A percentile compares a stretch with the other conserved stretches of the same genome.
Conservation (phyloP, 2,329 filamentous ascomycete genomes). For the Pyricularia sp. region DNA sequence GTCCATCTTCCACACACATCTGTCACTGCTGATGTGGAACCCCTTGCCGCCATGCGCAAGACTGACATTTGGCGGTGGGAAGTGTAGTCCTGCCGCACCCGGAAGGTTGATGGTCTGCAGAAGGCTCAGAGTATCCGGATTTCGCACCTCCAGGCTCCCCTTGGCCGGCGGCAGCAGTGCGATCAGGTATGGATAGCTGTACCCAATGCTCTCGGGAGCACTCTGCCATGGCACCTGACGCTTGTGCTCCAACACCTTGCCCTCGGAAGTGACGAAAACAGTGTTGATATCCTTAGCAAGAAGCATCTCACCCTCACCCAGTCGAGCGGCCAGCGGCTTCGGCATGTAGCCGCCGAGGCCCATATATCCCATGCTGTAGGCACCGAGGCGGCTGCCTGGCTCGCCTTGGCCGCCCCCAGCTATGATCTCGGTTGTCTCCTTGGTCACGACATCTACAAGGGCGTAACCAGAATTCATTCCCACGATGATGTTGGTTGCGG, state of each 20-base stretch:
- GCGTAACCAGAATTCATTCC: slow-evolving; percentile 89
- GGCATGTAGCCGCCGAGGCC: slow-evolving; percentile 85
- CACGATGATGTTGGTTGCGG: slow-evolving; percentile 71
- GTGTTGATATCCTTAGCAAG: slow-evolving; percentile 98
- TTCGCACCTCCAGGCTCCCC: slow-evolving; percentile 77
- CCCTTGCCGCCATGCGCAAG: slow-evolving; percentile 94
- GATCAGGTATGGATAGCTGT: slow-evolving; percentile 91
- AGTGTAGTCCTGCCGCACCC: slow-evolving; percentile 73
- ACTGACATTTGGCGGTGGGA: slow-evolving; percentile 83
- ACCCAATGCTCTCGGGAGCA: slow-evolving; percentile 83
- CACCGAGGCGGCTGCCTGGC: slow-evolving; percentile 65
- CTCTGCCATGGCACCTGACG: slow-evolving; percentile 84
- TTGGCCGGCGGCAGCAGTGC: slow-evolving; percentile 68
- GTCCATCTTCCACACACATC: slow-evolving; percentile 91
- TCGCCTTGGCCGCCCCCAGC: slow-evolving; percentile 40
- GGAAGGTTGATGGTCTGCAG: slow-evolving; percentile 75
- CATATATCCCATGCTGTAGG: slow-evolving; percentile 92
- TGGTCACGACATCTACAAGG: slow-evolving; percentile 69
- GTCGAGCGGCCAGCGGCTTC: slow-evolving; percentile 71
- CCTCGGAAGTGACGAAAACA: slow-evolving; percentile 74
- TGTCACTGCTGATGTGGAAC: slow-evolving; percentile 84
- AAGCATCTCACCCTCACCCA: slow-evolving; percentile 73
- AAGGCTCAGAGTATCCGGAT: slow-evolving; percentile 81
- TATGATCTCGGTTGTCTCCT: slow-evolving; percentile 62
- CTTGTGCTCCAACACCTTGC: slow-evolving; percentile 61